Evolutionary conservation across 495 filamentous ascomycete species (phyloP).

Genomic region (Podospora conica): DNA sequence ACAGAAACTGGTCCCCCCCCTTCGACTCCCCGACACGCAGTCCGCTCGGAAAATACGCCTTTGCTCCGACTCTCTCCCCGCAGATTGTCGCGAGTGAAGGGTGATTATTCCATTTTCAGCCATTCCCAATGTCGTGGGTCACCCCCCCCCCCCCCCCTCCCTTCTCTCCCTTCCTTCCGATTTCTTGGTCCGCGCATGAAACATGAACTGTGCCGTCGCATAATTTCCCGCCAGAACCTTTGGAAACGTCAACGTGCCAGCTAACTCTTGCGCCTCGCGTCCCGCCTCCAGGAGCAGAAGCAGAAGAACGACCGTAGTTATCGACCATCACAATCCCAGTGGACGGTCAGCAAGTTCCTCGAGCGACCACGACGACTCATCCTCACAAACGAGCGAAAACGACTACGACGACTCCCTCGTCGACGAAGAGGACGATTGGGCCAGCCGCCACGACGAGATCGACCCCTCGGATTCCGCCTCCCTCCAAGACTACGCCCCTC

Average conservation of each 20-base stretch:
- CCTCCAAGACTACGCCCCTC: constrained; percentile 18
- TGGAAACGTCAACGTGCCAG: constrained; percentile 1
- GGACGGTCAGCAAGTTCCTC: constrained; percentile 33
- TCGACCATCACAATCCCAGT: constrained; percentile 45
- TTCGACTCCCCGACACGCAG: not conserved
- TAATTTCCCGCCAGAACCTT: constrained; percentile 2
- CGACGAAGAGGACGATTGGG: constrained; percentile 48
- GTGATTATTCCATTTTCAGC: constrained; percentile 27
- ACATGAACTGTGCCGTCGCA: constrained; percentile 20
- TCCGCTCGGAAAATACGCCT: constrained; percentile 15
- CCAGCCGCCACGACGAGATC: constrained; percentile 53
- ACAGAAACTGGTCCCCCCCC: not conserved
- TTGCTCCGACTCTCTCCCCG: constrained; percentile 34
- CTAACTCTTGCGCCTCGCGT: constrained; percentile 1
- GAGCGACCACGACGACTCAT: constrained; percentile 29
- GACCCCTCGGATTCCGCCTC: constrained; percentile 81
- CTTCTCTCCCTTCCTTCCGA: not conserved
- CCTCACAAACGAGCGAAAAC: constrained; percentile 16
- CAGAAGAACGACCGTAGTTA: constrained; percentile 41
- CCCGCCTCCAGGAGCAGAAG: constrained; percentile 14
- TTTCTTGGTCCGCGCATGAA: constrained; percentile 7
- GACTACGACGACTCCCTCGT: constrained; percentile 41
- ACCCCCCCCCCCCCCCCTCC: not conserved
- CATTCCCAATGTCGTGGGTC: constrained; percentile 48
- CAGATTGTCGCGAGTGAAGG: constrained; percentile 38